Base-by-base conservation (phyloP, 768 basidiomycete species). In the Leccinum imitatum region DNA sequence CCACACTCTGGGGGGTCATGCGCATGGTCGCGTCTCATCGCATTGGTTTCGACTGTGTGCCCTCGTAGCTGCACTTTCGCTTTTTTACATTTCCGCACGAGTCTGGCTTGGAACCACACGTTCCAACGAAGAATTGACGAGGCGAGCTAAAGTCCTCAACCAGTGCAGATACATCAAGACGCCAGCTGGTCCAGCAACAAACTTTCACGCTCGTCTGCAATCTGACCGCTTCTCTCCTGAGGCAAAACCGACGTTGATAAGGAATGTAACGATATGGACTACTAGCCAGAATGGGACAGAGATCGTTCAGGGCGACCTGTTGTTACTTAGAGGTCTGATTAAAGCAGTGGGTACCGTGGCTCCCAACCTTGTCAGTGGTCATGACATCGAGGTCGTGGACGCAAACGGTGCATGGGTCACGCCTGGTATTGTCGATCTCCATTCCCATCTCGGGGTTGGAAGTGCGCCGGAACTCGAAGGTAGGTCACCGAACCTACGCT, bases 221-320 rank as follows among this genome's bases (percentile, higher is more conserved):
- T 91, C 88, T 9, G 90, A 91, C 70, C 80, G 90, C 4, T 90
- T 84, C 65, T 85, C 78, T 9, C 76, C 75, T 2, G 88, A 86
- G 3, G 89, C 91, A 3, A 78, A 77, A 53, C 78, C 90, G 2
- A 78, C 84, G 6, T 77, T 90, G 53, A 81, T 95, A 57, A 82
- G 78, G 70, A 90, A 93, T 63, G 93, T 87, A 25, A 90, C 79
- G 30, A 82, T 96, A 62, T 95, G 93, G 93, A 95, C 92, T 1
- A 91, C 92, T 8, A 70, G 73, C 23, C 69, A 84, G 27, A 84
- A 89, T 47, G 92, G 92, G 1, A 84, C 84, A 2, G 78, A 88
- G 60, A 79, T 93, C 27, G 56, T 91, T 41, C 71, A 73, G 6
- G 88, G 84, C 1, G 89, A 90, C 60, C 75, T 95, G 10, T 77